Conservation (phyloP, 176 grass and related monocot genomes). For the Puya raimondii region DNA sequence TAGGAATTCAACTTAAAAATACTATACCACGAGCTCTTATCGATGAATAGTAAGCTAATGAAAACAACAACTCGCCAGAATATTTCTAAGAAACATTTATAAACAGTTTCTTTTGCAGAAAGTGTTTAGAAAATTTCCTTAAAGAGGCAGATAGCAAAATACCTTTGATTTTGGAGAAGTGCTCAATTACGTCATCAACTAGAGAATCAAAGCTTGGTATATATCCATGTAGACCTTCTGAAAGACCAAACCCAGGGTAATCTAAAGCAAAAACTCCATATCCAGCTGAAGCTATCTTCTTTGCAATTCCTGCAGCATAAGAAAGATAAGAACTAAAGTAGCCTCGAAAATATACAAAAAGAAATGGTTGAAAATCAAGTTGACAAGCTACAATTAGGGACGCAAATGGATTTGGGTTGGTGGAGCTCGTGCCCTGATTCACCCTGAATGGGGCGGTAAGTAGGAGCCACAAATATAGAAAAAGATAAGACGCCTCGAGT, state of each 20-base stretch:
- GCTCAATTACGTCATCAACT: conserved; percentile 57
- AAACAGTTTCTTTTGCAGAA: background rate
- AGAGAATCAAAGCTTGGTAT: conserved; percentile 72
- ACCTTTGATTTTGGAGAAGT: conserved; percentile 89
- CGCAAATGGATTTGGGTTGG: no score
- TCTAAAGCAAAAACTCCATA: conserved; percentile 93
- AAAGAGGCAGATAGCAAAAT: background rate
- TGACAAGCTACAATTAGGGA: no score
- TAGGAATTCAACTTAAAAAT: no score
- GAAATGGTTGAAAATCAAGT: no score
- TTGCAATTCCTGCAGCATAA: conserved; percentile 62
- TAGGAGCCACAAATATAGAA: no score
- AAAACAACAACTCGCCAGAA: no score
- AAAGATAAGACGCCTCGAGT: no score
- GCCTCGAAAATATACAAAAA: background rate
- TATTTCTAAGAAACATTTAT: no score
- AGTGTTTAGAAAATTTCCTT: conserved; percentile 6
- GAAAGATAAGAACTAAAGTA: background rate
- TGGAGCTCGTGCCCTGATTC: no score
- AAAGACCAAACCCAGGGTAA: conserved; percentile 91
- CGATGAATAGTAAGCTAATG: no score
- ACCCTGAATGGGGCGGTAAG: background rate
- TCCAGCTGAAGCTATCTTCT: conserved; percentile 67
- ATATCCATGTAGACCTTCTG: conserved; percentile 97
- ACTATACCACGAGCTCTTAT: no score